Percentiles rank a stretch among this genome's conserved stretches.
These are phyloP conservation scores for Candida anutae DNA, from an alignment of 1,139 yeast species.

Conservation along the genomic window DNA sequence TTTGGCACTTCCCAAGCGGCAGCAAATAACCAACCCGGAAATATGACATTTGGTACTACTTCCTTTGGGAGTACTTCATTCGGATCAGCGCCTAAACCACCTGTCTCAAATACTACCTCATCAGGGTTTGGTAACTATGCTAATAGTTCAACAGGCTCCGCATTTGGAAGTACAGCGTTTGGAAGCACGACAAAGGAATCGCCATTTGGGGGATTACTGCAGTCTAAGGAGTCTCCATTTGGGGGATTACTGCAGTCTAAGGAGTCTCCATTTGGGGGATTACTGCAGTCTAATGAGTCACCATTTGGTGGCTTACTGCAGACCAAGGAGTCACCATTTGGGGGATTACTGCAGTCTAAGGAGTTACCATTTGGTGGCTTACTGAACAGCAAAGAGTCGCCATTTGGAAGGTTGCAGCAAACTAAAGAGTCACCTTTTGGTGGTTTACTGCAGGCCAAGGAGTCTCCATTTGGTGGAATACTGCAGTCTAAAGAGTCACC, in stretches of 20 bases:
- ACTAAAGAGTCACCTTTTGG: constrained; percentile 3
- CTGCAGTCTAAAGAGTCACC: too few relatives aligned
- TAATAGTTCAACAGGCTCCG: constrained; percentile 1
- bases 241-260: too few relatives aligned
- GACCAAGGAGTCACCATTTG: constrained; percentile 7
- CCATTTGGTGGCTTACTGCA: constrained; percentile 3
- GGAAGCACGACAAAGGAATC: constrained; percentile 6
- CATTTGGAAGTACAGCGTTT: constrained; percentile 8
- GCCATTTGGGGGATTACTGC: constrained; percentile 9
- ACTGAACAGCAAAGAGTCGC: background rate
- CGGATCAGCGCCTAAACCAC: background rate
- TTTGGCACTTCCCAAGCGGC: too few relatives aligned
- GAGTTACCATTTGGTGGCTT: constrained; percentile 1
- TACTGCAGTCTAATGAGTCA: constrained; percentile 2
- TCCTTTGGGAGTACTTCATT: background rate
- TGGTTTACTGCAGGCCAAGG: constrained; percentile 1
- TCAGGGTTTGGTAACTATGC: background rate
- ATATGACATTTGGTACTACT: background rate
- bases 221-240: too few relatives aligned
- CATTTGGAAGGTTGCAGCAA: constrained; percentile 1
- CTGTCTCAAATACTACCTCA: background rate
- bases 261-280: constrained; percentile 1
- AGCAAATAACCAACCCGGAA: too few relatives aligned
- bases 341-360: constrained; percentile 5
- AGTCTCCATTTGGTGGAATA: constrained; percentile 3